Conservation (phyloP, 306 rosid genomes). For the Dryas octopetala region DNA sequence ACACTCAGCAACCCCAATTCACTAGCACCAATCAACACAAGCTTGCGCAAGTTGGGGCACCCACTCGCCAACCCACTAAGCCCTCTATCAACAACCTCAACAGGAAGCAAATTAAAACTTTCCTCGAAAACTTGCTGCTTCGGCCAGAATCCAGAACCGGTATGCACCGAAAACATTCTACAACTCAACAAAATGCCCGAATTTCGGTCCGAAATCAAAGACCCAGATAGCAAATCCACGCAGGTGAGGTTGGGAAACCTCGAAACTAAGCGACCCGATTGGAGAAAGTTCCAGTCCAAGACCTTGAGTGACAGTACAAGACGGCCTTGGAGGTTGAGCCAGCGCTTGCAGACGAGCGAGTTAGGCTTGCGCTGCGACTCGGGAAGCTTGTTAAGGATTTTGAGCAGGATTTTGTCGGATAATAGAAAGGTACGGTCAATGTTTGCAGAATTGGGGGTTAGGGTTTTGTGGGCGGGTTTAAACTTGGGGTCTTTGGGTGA, state of each 20-base stretch:
- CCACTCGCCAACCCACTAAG: constrained; percentile 54
- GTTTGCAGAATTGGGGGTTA: constrained; percentile 35
- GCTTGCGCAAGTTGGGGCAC: constrained; percentile 78
- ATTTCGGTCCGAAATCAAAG: constrained; percentile 46
- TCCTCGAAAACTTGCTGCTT: constrained; percentile 45
- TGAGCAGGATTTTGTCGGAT: constrained; percentile 67
- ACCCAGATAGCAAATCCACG: constrained; percentile 65
- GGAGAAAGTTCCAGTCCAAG: constrained; percentile 68
- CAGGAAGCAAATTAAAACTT: constrained; percentile 57
- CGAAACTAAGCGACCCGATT: constrained; percentile 72
- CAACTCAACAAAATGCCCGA: constrained; percentile 55
- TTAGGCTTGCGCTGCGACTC: constrained; percentile 55
- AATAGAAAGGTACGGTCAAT: constrained; percentile 54
- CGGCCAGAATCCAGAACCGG: constrained; percentile 43
- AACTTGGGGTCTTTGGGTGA: constrained; percentile 33
- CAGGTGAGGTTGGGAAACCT: constrained; percentile 81
- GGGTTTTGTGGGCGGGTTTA: constrained; percentile 28
- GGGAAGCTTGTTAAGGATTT: constrained; percentile 59
- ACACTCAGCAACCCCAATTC: constrained; percentile 73
- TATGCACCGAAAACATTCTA: constrained; percentile 40
- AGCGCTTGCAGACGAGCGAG: constrained; percentile 81
- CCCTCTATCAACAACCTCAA: constrained; percentile 73
- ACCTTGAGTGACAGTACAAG: constrained; percentile 61
- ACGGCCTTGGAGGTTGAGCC: constrained; percentile 81
- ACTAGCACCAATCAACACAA: constrained; percentile 62